These are phyloP conservation scores for Aspergillus sp. DNA, from an alignment of 2,329 filamentous ascomycete species.

Conservation along the genomic window DNA sequence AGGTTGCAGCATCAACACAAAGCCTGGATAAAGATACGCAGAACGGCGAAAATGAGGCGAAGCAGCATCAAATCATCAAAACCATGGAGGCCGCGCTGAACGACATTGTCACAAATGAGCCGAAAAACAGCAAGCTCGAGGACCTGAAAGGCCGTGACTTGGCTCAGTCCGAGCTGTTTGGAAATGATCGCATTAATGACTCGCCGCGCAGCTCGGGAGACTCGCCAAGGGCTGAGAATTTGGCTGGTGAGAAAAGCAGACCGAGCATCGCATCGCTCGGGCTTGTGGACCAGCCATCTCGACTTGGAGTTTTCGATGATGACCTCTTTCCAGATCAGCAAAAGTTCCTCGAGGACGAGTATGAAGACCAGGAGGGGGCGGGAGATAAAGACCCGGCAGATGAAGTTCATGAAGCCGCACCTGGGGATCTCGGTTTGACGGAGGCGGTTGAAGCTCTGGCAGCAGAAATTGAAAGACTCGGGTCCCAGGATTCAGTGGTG, in stretches of 20 bases:
- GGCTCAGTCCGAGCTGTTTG: slow-evolving; percentile 37
- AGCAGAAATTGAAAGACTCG: slow-evolving; percentile 79
- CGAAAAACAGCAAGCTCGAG: slow-evolving; percentile 33
- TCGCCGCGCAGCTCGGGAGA: slow-evolving; percentile 58
- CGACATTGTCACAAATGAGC: slow-evolving; percentile 78
- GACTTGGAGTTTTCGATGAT: slow-evolving; percentile 89
- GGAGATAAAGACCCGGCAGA: slow-evolving; percentile 59
- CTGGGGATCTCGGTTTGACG: slow-evolving; percentile 82
- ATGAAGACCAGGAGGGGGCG: slow-evolving; percentile 58
- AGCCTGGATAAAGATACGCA: slow-evolving; percentile 68
- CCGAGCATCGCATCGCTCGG: slow-evolving; percentile 87
- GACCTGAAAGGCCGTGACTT: slow-evolving; percentile 27
- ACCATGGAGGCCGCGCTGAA: slow-evolving; percentile 88
- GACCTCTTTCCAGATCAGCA: slow-evolving; percentile 82
- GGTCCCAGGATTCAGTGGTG: slow-evolving; percentile 79
- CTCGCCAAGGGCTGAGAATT: slow-evolving; percentile 35
- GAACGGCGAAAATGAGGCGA: slow-evolving; percentile 40
- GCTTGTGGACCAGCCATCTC: slow-evolving; percentile 75
- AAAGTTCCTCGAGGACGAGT: slow-evolving; percentile 76
- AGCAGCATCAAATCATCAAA: slow-evolving; percentile 73
- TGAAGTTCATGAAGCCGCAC: slow-evolving; percentile 85
- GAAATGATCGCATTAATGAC: slow-evolving; percentile 42
- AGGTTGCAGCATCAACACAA: slow-evolving; percentile 64
- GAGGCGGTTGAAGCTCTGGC: slow-evolving; percentile 87
- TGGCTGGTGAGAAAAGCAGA: slow-evolving; percentile 48